Base-by-base conservation (phyloP, 202 grass and related monocot genomes). In the Cymbopogon flexuosus region DNA sequence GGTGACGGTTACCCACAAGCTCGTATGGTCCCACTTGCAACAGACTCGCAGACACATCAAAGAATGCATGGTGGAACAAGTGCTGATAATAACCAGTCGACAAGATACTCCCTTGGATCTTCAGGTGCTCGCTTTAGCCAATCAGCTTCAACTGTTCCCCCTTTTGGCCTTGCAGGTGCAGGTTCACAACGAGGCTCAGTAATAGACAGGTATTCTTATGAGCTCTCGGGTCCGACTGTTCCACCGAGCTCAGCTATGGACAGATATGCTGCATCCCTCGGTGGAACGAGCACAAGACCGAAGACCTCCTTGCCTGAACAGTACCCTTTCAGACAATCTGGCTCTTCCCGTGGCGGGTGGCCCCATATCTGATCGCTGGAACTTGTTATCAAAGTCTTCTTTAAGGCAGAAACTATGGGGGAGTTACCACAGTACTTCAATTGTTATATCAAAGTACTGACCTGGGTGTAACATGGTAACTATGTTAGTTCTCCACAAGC, bases 161-260 rank as follows among this genome's bases (percentile, higher is more conserved):
- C 67, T 5, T 89, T 87, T 6, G 89, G 84, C n/a, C 43, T 89
- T 8, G 63, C 81, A 4, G 63, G 57, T 75, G 47, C 57, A 13
- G 12, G 36, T 81, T 62, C 72, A 67, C 10, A 60, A 73, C 63
- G 34, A 73, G 87, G 79, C 15, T 94, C 81, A n/a, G 75, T 88
- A 65, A 86, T 72, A 68, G 89, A 92, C 66, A 87, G 40, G 71
- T 90, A 95, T 81, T 57, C 79, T 0, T 70, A 69, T 3, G 69
- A 31, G 16, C 72, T 88, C 8, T 59, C 29, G 9, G 81, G 63
- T 71, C 71, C 68, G 5, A 60, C 36, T 78, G 87, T 11, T 31
- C 8, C 60, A 61, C 62, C 40, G 71, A 79, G 52, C 15, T 95
- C 85, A 15, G 79, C 79, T 62, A 90, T 84, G 16, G 83, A 92